Conservation (phyloP, 2,329 filamentous ascomycete species). For the Ceratocystis harringtonii region DNA sequence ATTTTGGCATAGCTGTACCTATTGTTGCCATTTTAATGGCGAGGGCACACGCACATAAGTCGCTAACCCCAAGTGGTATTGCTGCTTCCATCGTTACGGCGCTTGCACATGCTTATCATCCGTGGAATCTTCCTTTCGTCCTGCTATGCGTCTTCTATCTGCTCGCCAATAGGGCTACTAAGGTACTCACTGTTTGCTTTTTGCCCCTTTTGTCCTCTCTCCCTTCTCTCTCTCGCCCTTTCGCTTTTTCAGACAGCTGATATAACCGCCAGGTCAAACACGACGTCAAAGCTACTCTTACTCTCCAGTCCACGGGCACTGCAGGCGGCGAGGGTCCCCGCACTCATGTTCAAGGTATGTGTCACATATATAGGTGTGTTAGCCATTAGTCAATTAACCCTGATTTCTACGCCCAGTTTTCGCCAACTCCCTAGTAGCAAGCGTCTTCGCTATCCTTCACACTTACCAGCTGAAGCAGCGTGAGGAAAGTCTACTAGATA, state of each 20-base stretch:
- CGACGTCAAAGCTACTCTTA: slow-evolving; percentile 66
- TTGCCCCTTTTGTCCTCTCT: not conserved
- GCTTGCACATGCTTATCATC: slow-evolving; percentile 70
- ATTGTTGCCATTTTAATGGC: slow-evolving; percentile 46
- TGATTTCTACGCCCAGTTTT: slow-evolving; percentile 40
- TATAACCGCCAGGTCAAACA: slow-evolving; percentile 55
- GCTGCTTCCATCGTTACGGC: slow-evolving; percentile 59
- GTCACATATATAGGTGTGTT: not conserved
- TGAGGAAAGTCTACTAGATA: slow-evolving; percentile 27
- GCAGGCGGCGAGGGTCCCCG: slow-evolving; percentile 67
- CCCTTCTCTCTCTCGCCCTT: not conserved
- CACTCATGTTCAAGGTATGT: slow-evolving; percentile 60
- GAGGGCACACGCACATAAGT: slow-evolving; percentile 56
- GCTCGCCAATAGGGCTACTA: slow-evolving; percentile 68
- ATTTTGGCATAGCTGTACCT: slow-evolving; percentile 40
- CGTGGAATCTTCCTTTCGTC: slow-evolving; percentile 82
- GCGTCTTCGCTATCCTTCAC: slow-evolving; percentile 45
- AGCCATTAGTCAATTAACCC: not conserved
- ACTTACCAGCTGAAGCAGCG: slow-evolving; percentile 42
- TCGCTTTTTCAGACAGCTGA: slow-evolving; percentile 18
- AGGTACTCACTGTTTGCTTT: slow-evolving; percentile 34
- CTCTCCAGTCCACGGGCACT: slow-evolving; percentile 57
- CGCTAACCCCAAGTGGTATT: slow-evolving; percentile 64
- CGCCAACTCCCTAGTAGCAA: slow-evolving; percentile 72
- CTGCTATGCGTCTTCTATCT: slow-evolving; percentile 77